Base-by-base conservation (phyloP, 2,329 filamentous ascomycete species). In the Neofusicoccum sp. region DNA sequence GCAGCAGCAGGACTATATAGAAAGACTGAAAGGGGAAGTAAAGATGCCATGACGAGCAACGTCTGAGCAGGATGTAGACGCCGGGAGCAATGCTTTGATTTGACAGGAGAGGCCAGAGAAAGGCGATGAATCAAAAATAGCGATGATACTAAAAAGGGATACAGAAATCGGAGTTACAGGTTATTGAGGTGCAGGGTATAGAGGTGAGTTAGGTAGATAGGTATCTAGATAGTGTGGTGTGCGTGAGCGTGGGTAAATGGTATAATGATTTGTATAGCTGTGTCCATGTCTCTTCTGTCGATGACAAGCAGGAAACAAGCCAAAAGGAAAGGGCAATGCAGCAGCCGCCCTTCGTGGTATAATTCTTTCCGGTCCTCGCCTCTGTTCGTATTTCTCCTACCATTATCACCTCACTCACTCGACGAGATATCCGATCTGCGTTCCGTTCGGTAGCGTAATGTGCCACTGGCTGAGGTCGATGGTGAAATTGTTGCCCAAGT, bases 401-500 rank as follows among this genome's bases (percentile, higher is more conserved):
- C 41, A 47, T 44, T 34, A 34, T 31, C 6, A 11, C 3, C 22
- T 37, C 28, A 4, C 14, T 58, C 39, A 58, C 14, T 58, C 54
- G 14, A 58, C 54, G 4, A 58, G 39, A 29, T 36, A n/a, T 6
- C 54, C 54, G 34, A 58, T 16, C 14, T 58, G 54, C 41, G 54
- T 58, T 16, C 54, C 54, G 29, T 58, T 58, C 11, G 54, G 54
- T 36, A 58, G 29, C 14, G 54, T 58, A 31, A 58, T 58, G 16
- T 58, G 54, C 60, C 60, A 62, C 28, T 54, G 39, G 39, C 37
- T 62, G 6, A 74, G 56, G 39, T 75, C 67, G 47, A 76, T 68
- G 6, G 67, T 69, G 45, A 56, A 63, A 28, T 28, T 31, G 36
- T 63, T 56, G 6, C 61, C 61, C 8, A 63, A n/a, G 12, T 61